Conservation (phyloP, 1,284 basidiomycete species). For the Cystobasidium slooffiae region DNA sequence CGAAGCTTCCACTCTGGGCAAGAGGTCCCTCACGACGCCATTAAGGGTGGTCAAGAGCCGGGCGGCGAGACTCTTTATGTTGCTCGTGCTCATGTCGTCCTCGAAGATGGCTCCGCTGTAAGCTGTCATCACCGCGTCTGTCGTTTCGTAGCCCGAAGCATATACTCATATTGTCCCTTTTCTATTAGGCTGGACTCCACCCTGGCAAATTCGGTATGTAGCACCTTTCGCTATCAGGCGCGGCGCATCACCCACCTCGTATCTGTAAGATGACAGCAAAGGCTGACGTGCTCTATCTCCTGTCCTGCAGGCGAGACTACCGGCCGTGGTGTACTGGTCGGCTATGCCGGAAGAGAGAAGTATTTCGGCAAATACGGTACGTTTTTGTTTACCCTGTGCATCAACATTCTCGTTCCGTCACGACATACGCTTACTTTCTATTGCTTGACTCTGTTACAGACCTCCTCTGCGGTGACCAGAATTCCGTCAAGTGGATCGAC, state of each 20-base stretch:
- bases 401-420: too few species aligned
- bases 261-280: neutral
- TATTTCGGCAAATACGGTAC: constrained; percentile 40
- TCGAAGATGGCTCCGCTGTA: constrained; percentile 17
- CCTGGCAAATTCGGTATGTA: constrained; percentile 35
- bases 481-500: constrained; percentile 44
- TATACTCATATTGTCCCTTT: too few species aligned
- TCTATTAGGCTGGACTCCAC: constrained; percentile 17
- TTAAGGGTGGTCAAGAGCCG: constrained; percentile 25
- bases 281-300: neutral
- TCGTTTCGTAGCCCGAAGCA: neutral
- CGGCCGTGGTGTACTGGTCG: constrained; percentile 41
- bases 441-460: neutral
- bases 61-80: constrained; percentile 40
- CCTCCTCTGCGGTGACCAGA: constrained; percentile 43
- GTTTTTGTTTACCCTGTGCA: neutral
- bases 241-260: too few species aligned
- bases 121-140: neutral
- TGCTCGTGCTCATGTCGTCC: constrained; percentile 31
- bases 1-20: constrained; percentile 39
- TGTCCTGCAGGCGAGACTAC: constrained; percentile 21
- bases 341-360: constrained; percentile 40
- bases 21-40: constrained; percentile 37
- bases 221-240: neutral
- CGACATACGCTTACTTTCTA: neutral